Percentiles rank a stretch among this genome's conserved stretches.
phyloP scores from a whole-genome alignment of 108 stramenopile genomes.

The Tribonema minus region DNA sequence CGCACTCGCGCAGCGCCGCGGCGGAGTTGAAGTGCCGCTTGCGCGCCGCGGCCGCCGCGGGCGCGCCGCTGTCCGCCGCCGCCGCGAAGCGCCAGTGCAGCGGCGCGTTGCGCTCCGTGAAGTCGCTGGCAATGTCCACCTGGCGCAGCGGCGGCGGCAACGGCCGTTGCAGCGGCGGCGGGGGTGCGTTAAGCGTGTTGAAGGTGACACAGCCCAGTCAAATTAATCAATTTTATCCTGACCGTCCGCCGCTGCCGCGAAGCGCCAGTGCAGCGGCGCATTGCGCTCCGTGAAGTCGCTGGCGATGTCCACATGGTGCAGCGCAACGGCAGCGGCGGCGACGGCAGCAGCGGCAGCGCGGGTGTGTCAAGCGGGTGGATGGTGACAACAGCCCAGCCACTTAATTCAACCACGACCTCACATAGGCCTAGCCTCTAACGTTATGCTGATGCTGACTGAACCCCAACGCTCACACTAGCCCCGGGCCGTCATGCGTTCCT shows the following conservation, averaged over 20 bases:
- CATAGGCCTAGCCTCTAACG: not conserved
- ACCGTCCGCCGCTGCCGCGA: too few relatives aligned
- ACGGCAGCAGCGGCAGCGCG: not conserved
- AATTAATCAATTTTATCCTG: too few relatives aligned
- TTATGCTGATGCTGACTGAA: not conserved
- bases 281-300: not conserved
- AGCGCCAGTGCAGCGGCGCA: not conserved
- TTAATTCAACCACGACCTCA: too few relatives aligned
- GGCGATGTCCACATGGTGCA: not conserved
- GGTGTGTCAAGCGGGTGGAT: too few relatives aligned
- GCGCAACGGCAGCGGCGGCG: not conserved
- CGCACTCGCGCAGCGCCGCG: not conserved
- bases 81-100: not conserved
- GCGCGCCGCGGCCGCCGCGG: not conserved
- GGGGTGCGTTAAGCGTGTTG: too few relatives aligned
- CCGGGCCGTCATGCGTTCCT: too few relatives aligned
- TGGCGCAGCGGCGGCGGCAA: too few relatives aligned
- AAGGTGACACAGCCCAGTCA: too few relatives aligned
- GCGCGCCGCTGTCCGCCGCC: not conserved
- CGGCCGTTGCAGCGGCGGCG: too few relatives aligned
- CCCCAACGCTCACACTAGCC: not conserved
- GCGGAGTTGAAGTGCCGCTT: not conserved
- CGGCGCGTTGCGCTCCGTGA: not conserved
- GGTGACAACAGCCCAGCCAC: too few relatives aligned
- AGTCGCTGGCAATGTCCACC: not conserved